Base-by-base conservation (phyloP, 2,329 filamentous ascomycete genomes). In the Helotiales sp. region DNA sequence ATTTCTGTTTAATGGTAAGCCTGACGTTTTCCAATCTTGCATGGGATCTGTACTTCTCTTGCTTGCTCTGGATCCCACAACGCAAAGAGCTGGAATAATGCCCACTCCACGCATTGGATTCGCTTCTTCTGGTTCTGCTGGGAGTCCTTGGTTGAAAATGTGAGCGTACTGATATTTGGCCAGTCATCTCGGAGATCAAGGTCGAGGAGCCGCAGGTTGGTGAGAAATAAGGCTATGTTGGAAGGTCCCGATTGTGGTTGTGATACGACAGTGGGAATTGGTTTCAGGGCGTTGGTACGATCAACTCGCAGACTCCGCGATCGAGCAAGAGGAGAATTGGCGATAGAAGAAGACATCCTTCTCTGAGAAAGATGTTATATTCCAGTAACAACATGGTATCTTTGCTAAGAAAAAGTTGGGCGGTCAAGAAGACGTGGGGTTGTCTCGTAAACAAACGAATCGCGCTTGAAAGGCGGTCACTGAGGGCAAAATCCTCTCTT, bases 81-180 rank as follows among this genome's bases (percentile, higher is more conserved):
- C 34, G 82, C 80, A 72, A 96, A 96, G 13, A 99, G 81, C 52
- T 90, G 87, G 73, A 89, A 96, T n/a, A 98, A 77, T 0, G 88
- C 85, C 91, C 93, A 98, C 77, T 99, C 95, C 34, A 93, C 85
- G 59, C 85, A 85, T 66, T 90, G 86, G 34, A 96, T 86, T 53
- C 93, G 85, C 72, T 88, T 88, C 75, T 93, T 95, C 73, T 93
- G 89, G 53, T 89, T 89, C 62, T 88, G 86, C 48, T 81, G 80
- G 0, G 81, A 81, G 67, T 90, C 83, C 57, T 81, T 86, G 3
- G 80, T 77, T 2, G 84, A 83, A 70, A 98, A 91, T 2, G 88
- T 89, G 50, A 87, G 79, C 0, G 80, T 71, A 1, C 83, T 86
- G 56, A 97, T 89, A 17, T 76, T 80, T 0, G 93, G 93, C 90